These are phyloP conservation scores for Hibiscus trionum DNA, from an alignment of 345 rosid species.

Conservation along the genomic window DNA sequence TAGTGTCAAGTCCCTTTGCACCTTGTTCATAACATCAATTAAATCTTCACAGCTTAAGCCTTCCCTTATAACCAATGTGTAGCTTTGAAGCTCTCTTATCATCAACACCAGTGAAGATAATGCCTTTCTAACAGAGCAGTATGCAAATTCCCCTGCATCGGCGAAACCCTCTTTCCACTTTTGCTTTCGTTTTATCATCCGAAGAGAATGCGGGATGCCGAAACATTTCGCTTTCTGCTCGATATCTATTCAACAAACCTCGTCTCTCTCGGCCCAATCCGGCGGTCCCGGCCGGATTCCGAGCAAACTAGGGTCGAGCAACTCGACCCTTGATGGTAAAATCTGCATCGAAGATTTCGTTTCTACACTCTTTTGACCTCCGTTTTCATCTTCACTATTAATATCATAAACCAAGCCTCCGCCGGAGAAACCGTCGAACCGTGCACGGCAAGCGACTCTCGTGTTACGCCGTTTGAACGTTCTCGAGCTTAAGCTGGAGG, in stretches of 20 bases:
- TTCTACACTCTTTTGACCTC: not conserved
- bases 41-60: constrained; percentile 32
- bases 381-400: no score
- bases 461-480: constrained; percentile 12
- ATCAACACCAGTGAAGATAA: constrained; percentile 62
- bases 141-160: constrained; percentile 36
- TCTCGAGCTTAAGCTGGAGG: constrained; percentile 5
- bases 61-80: constrained; percentile 40
- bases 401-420: no score
- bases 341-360: constrained; percentile 8
- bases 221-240: constrained; percentile 48
- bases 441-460: not conserved
- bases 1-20: constrained; percentile 47
- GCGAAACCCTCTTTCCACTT: constrained; percentile 35
- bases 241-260: constrained; percentile 26
- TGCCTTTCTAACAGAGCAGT: constrained; percentile 56
- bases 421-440: no score
- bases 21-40: constrained; percentile 23
- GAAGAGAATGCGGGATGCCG: constrained; percentile 49
- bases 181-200: constrained; percentile 55
- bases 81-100: constrained; percentile 57
- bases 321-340: constrained; percentile 5
- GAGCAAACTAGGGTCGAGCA: constrained; percentile 27
- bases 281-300: constrained; percentile 22
- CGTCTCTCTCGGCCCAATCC: constrained; percentile 41